Base-by-base conservation (phyloP, 345 rosid genomes). In the Populus euphratica region DNA sequence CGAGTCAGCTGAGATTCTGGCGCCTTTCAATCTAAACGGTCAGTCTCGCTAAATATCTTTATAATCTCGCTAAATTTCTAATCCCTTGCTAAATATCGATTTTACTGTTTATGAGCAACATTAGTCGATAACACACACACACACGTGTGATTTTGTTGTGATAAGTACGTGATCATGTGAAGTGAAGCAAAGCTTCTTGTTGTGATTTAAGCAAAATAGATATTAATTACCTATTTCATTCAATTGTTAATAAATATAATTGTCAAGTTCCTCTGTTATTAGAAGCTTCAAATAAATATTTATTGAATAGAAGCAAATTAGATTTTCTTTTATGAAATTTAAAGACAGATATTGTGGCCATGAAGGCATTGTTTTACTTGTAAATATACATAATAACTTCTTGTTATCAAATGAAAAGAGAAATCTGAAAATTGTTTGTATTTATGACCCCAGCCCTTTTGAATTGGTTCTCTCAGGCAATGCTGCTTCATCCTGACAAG, bases 401-500 rank as follows among this genome's bases (percentile, higher is more conserved):
- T 33, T 35, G 21, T 27, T 63, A 54, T 33, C 18, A 64, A 50
- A 49, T 52, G 44, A 67, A 59, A 43, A 1, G 38, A 54, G 50
- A 76, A 10, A 50, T 18, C 59, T 18, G 59, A 52, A 65, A 73
- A 17, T 59, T 64, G 27, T 67, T 27, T 75, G 80, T 54, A 72
- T 49, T 54, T 64, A 59, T 44, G 47, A 35, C 74, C 43, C 74
- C 41, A 31, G 69, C 9, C 20, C 65, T 65, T 84, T 73, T 66
- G 20, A 72, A 75, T 79, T 74, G 73, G 56, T 83, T 80, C 25
- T 80, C n/a, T 70, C 80, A 96, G 99, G 98, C 98, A 52, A 96
- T 94, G 97, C 80, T 92, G 83, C 98, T 96, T 77, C 99, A 96
- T 90, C 99, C 99, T 18, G 99, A 96, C 79, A 92, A 96, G 88